Base-by-base conservation (phyloP, 2,329 filamentous ascomycete genomes). In the Diaporthe batatas region DNA sequence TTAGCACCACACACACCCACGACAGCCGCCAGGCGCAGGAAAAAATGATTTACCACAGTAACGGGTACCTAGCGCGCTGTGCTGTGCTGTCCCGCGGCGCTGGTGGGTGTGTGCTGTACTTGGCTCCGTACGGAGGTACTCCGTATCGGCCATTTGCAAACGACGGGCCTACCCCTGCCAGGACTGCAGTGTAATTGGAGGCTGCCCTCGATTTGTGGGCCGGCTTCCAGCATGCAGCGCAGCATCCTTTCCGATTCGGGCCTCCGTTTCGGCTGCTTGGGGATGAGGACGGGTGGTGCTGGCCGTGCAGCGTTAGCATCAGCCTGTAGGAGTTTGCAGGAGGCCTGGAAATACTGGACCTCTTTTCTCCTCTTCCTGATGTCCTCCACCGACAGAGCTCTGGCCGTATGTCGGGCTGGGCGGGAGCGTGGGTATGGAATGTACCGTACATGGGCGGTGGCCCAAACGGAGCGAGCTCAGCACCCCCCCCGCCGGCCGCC, bases 131-230 rank as follows among this genome's bases (percentile, higher is more conserved):
- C 29, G 29, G 29, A 29, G 29, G 29, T 29, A 29, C 29, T 29
- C 29, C 29, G 29, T 29, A 29, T 18, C 6, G 6, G 21, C 44
- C 44, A 10, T 18, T 51, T 53, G 62, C 62, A 67, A 67, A 67
- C 62, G 47, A 67, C 62, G 62, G 47, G 47, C 47, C 32, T 67
- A 67, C 62, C 62, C 62, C 62, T 67, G 62, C 39, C 62, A 44
- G 2, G 21, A 18, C 21, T 39, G 47, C 12, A 12, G 29, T 53
- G 47, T 67, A 53, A 67, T 67, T 67, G 62, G 62, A 53, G 29
- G 62, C 12, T 67, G n/a, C 62, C 44, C 32, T 67, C 47, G 16
- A 67, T 39, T 39, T 51, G 47, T 67, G 62, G 62, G 62, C 11
- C 62, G 47, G 21, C 25, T 53, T 39, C 39, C 62, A 67, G 47